phyloP scores from a whole-genome alignment of 2,329 filamentous ascomycete species.

The Elsinoe batatas region DNA sequence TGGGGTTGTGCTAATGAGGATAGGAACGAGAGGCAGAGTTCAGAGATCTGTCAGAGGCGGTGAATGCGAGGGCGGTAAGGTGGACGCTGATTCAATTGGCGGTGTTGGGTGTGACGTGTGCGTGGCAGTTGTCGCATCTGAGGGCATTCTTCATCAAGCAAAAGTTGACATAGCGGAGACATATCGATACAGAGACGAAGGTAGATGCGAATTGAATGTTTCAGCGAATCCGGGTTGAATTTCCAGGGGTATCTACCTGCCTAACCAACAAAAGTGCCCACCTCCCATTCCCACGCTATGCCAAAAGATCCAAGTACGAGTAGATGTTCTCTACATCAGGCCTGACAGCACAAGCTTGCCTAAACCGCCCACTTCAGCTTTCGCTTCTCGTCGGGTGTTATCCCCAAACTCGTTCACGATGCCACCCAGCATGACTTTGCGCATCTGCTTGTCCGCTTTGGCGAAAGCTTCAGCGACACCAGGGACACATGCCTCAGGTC shows the following conservation, averaged over 20 bases:
- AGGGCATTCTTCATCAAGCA: conserved; percentile 99
- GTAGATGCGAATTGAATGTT: not conserved
- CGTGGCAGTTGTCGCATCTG: conserved; percentile 94
- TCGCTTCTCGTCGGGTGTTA: conserved; percentile 62
- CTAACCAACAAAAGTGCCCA: not conserved
- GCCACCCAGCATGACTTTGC: conserved; percentile 80
- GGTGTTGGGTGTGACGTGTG: conserved; percentile 77
- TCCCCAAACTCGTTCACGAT: conserved; percentile 93
- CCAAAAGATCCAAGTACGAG: not conserved
- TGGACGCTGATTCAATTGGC: conserved; percentile 89
- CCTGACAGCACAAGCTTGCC: conserved; percentile 85
- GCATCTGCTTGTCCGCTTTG: conserved; percentile 76
- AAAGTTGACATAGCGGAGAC: conserved; percentile 73
- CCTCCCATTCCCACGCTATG: conserved; percentile 9
- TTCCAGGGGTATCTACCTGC: conserved; percentile 12
- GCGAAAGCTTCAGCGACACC: conserved; percentile 71
- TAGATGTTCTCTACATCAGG: conserved; percentile 47
- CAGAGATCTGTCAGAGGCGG: conserved; percentile 90
- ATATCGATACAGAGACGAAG: not conserved
- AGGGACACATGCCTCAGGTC: conserved; percentile 51
- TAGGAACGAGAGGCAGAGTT: conserved; percentile 97
- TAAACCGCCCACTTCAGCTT: conserved; percentile 72
- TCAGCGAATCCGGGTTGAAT: not conserved
- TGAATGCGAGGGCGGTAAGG: conserved; percentile 81
- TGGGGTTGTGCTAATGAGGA: too few relatives aligned